Percentiles rank a stretch among this genome's conserved stretches.
Conservation (phyloP, 768 basidiomycete genomes). For the Mycena polygramma region DNA sequence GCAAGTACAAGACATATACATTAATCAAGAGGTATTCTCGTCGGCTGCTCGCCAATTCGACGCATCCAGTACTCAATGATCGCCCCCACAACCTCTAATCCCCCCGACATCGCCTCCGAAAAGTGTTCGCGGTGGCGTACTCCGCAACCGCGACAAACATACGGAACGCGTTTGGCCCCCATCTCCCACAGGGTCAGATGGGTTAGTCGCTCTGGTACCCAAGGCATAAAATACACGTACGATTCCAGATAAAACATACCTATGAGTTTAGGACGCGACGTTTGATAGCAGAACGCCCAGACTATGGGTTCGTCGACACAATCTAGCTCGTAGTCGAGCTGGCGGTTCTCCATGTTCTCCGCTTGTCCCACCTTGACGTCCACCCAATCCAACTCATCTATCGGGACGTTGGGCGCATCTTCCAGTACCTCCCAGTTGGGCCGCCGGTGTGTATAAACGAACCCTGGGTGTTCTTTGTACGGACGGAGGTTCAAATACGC, state of each 20-base stretch:
- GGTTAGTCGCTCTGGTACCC: not conserved
- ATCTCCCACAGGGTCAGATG: not conserved
- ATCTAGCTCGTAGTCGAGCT: too few relatives aligned
- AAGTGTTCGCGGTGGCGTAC: not conserved
- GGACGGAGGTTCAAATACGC: too few relatives aligned
- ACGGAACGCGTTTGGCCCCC: not conserved
- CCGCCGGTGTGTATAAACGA: too few relatives aligned
- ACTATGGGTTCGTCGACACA: too few relatives aligned
- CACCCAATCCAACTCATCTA: too few relatives aligned
- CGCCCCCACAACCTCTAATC: not conserved
- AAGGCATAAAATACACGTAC: accelerated
- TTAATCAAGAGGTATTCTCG: not conserved
- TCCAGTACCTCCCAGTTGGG: too few relatives aligned
- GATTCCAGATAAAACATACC: not conserved
- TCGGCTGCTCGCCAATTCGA: not conserved
- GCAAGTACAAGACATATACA: not conserved
- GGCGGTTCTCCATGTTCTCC: too few relatives aligned
- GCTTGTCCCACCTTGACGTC: too few relatives aligned
- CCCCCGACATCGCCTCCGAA: not conserved
- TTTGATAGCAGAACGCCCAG: too few relatives aligned
- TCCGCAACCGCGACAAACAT: not conserved
- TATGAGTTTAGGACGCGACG: not conserved
- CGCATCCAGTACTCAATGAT: not conserved
- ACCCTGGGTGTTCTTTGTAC: too few relatives aligned
- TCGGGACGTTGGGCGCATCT: too few relatives aligned